Evolutionary conservation across 2,329 filamentous ascomycete species (phyloP).

Genomic region (Stachybotrys elegans): DNA sequence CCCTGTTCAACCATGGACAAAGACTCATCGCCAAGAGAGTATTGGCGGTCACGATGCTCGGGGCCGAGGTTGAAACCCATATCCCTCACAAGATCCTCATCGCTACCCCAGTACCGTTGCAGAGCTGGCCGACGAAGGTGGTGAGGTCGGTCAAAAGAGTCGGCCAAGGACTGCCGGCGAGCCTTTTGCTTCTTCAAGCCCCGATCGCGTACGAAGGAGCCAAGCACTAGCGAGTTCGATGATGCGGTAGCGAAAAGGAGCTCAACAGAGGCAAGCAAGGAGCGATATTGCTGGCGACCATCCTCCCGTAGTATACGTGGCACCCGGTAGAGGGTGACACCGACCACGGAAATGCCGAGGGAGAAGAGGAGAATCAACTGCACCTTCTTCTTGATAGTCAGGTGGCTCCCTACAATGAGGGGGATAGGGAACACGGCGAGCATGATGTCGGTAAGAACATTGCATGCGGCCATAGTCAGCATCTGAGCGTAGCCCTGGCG

Average conservation of each 20-base stretch:
- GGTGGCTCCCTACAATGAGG: constrained; percentile 74
- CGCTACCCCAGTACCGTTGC: constrained; percentile 74
- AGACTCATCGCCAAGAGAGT: constrained; percentile 22
- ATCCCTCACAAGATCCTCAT: constrained; percentile 81
- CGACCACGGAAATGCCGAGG: constrained; percentile 74
- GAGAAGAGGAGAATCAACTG: constrained; percentile 79
- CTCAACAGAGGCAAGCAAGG: constrained; percentile 83
- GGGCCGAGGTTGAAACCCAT: constrained; percentile 65
- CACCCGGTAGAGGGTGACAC: constrained; percentile 76
- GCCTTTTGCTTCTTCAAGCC: constrained; percentile 88
- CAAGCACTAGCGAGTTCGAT: constrained; percentile 84
- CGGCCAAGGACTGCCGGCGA: constrained; percentile 57
- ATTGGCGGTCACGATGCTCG: constrained; percentile 38
- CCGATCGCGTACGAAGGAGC: constrained; percentile 86
- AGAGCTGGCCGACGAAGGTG: constrained; percentile 42
- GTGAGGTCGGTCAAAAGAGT: constrained; percentile 52
- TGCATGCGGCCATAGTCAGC: constrained; percentile 82
- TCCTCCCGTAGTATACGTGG: constrained; percentile 65
- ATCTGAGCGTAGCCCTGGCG: constrained; percentile 84
- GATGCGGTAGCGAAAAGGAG: constrained; percentile 83
- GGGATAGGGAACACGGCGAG: constrained; percentile 86
- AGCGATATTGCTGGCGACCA: constrained; percentile 80
- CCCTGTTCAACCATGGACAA: constrained; percentile 24
- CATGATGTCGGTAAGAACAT: constrained; percentile 82
- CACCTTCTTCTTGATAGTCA: constrained; percentile 72